Evolutionary conservation across 208 protist species (phyloP), one percentile per base, ranked within the genome.

Genomic region (Leishmania gerbilli): DNA sequence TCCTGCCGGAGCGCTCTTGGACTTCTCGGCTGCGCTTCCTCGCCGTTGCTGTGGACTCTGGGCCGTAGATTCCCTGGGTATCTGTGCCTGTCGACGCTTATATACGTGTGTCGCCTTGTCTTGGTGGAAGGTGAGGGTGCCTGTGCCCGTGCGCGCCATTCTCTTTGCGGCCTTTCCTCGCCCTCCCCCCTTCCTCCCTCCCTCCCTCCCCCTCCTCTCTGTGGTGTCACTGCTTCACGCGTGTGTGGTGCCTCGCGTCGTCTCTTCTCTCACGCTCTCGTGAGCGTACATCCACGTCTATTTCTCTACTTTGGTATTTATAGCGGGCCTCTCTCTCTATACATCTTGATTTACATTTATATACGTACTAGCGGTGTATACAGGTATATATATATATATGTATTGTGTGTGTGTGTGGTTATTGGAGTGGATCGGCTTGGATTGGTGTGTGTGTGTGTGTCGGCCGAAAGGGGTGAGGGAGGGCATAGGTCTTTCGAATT

Each of bases 41-140:
- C 64, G 34, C 64, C 31, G 15, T 68, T 68, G 64, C 34, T 2
- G 64, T 40, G 13, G 31, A 40, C 34, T 68, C 13, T 68, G 31
- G 15, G 7, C 34, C 34, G 64, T 60, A 75, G 37, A 75, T 84
- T 76, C 60, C 27, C 76, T 49, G 67, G 40, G 77, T 79, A 56
- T 74, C 17, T 37, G 27, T 76, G 42, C 27, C 11, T 7, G 69
- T 55, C 5, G 40, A 11, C 37, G 71, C 19, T 17, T 60, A 47
- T 31, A 11, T 76, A 47, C 24, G 71, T 56, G 49, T 8, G 7
- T 31, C 2, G 11, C 31, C 40, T 71, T 31, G 6, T 31, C 7
- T 49, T 49, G 45, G 45, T 11, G 45, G 45, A 49, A 11, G 45
- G 45, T 49, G 7, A 1, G 8, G 8, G 19, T 45, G 27, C 4